Conservation (phyloP, 352 stramenopile species). For the Halophytophthora polymorphica region DNA sequence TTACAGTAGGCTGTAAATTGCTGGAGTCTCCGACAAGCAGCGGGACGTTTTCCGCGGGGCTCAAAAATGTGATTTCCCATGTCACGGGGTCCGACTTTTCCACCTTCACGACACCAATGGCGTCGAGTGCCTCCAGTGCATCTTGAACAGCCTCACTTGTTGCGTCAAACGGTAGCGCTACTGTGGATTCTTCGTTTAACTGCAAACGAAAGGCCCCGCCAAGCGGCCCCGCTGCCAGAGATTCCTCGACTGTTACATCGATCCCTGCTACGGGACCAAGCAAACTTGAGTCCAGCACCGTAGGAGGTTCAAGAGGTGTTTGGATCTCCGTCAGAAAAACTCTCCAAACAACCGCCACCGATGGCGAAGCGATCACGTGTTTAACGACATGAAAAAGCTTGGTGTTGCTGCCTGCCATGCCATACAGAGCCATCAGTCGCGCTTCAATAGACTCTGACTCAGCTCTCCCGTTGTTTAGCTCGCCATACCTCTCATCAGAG, state of each 20-base stretch:
- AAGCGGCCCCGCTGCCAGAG: constrained; percentile 3
- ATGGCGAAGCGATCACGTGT: not conserved
- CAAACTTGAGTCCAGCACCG: not conserved
- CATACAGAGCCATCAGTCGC: constrained; percentile 16
- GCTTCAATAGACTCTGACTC: constrained; percentile 32
- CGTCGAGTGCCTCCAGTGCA: constrained; percentile 28
- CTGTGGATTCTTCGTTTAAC: constrained; percentile 18
- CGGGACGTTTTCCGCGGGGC: constrained; percentile 22
- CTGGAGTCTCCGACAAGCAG: constrained; percentile 14
- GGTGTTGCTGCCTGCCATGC: not conserved
- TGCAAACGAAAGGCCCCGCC: constrained; percentile 27
- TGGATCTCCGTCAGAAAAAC: not conserved
- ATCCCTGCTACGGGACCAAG: not conserved
- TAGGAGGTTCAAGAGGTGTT: not conserved
- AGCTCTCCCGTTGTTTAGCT: constrained; percentile 21
- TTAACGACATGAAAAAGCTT: constrained; percentile 23
- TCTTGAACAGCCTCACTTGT: constrained; percentile 23
- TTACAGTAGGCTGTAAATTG: constrained; percentile 7
- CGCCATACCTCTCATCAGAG: constrained; percentile 22
- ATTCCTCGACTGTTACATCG: not conserved
- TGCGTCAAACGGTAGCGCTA: constrained; percentile 1
- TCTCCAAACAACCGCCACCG: too few relatives aligned
- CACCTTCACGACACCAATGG: constrained; percentile 24
- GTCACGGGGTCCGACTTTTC: not conserved
- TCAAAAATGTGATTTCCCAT: constrained; percentile 46